These are phyloP conservation scores for Strobilomyces dryophilus DNA, from an alignment of 768 basidiomycete species.

Conservation along the genomic window DNA sequence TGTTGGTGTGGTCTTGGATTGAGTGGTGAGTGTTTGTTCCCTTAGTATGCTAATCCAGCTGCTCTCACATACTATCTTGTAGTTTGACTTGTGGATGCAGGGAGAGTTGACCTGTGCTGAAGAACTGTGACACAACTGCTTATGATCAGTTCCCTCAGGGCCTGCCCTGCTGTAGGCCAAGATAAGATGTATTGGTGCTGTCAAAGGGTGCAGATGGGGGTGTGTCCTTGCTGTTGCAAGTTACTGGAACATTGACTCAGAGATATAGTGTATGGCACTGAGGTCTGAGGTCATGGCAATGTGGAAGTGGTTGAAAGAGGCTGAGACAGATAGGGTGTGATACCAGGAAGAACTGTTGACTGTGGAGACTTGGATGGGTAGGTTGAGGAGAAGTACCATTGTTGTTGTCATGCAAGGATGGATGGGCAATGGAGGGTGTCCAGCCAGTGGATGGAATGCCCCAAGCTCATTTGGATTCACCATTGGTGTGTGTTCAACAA, in stretches of 20 bases:
- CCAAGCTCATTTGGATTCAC: constrained; percentile 53
- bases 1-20: too few relatives aligned
- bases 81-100: too few relatives aligned
- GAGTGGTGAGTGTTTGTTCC: too few relatives aligned
- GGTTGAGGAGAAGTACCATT: constrained; percentile 48
- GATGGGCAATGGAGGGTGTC: constrained; percentile 24
- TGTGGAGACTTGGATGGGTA: constrained; percentile 60
- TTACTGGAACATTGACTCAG: constrained; percentile 8
- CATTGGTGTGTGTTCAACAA: constrained; percentile 62
- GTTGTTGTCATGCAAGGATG: constrained; percentile 30
- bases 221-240: constrained; percentile 27
- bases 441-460: constrained; percentile 41
- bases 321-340: constrained; percentile 43
- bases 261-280: constrained; percentile 49
- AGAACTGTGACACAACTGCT: constrained; percentile 57
- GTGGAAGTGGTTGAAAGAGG: constrained; percentile 47
- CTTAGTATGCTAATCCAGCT: too few relatives aligned
- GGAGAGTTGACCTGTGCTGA: too few relatives aligned
- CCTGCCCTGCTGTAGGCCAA: constrained; percentile 30
- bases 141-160: constrained; percentile 50
- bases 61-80: too few relatives aligned
- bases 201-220: constrained; percentile 61
- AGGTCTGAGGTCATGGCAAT: constrained; percentile 55
- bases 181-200: constrained; percentile 41
- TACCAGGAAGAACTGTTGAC: constrained; percentile 48